Percentiles rank a stretch among this genome's conserved stretches.
Evolutionary conservation across 345 rosid genomes (phyloP).

Genomic region (Camelina laxa): DNA sequence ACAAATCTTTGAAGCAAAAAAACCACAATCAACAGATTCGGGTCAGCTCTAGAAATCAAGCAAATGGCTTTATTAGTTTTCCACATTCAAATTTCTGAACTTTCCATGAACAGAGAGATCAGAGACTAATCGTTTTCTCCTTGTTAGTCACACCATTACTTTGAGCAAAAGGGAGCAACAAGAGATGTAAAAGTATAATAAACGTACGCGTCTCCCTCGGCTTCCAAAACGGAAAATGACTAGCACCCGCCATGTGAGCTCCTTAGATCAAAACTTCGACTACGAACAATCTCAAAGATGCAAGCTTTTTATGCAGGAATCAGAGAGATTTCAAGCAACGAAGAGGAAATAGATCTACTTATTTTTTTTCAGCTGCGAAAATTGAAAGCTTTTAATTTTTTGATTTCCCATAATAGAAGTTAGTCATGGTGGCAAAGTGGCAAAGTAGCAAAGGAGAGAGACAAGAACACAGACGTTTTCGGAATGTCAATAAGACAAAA

Average conservation of each 20-base stretch:
- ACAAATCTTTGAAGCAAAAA: slow-evolving; percentile 1
- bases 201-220: slow-evolving; percentile 28
- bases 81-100: not conserved
- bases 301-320: slow-evolving; percentile 22
- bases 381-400: not conserved
- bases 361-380: not conserved
- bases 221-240: not conserved
- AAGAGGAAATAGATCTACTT: not conserved
- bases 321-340: slow-evolving; percentile 21
- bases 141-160: not conserved
- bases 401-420: slow-evolving; percentile 22
- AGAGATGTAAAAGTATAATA: not conserved
- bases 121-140: not conserved
- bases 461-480: slow-evolving; percentile 24
- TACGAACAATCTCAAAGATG: slow-evolving; percentile 13
- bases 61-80: not conserved
- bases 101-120: slow-evolving; percentile 19
- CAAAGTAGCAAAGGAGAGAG: slow-evolving; percentile 33
- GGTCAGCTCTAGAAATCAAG: slow-evolving; percentile 5
- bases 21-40: not conserved
- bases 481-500: slow-evolving; percentile 28
- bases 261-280: not conserved
- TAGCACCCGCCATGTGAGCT: slow-evolving; percentile 32
- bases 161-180: not conserved
- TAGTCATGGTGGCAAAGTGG: slow-evolving; percentile 21